phyloP scores from a whole-genome alignment of 2,329 filamentous ascomycete species.

The Fusarium continuum region DNA sequence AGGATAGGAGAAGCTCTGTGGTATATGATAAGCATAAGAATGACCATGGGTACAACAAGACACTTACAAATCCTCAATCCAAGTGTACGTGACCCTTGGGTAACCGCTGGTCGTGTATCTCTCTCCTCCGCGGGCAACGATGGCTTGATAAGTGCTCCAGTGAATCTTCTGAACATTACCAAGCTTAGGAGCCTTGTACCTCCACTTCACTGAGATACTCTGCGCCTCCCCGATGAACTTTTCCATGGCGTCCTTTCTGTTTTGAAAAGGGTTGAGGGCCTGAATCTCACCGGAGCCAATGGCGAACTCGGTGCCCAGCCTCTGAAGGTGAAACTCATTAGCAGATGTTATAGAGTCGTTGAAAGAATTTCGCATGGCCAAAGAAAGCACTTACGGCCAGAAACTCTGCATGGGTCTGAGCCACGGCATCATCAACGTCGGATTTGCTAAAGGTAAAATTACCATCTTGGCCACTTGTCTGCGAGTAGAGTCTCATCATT shows the following conservation, averaged over 20 bases:
- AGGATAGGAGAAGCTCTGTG: not conserved
- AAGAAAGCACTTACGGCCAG: not conserved
- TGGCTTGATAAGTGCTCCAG: not conserved
- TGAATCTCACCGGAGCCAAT: too few species aligned
- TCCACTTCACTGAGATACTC: not conserved
- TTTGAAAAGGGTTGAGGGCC: too few species aligned
- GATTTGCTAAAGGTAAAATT: not conserved
- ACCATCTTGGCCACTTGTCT: not conserved
- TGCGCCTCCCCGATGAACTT: not conserved
- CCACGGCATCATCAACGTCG: not conserved
- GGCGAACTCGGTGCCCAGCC: too few species aligned
- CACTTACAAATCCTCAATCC: slow-evolving; percentile 20
- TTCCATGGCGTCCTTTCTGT: not conserved
- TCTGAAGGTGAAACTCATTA: not conserved
- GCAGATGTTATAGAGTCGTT: too few species aligned
- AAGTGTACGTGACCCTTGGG: not conserved
- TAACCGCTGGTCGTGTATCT: not conserved
- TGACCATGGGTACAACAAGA: not conserved
- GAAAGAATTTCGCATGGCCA: not conserved
- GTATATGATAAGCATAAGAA: not conserved
- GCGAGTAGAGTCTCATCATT: not conserved
- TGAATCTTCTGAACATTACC: not conserved
- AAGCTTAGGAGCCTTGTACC: not conserved
- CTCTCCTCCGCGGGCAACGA: not conserved
- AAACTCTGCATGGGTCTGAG: not conserved